Evolutionary conservation across 257 asterid species (phyloP).

Genomic region (Voacanga thouarsii): DNA sequence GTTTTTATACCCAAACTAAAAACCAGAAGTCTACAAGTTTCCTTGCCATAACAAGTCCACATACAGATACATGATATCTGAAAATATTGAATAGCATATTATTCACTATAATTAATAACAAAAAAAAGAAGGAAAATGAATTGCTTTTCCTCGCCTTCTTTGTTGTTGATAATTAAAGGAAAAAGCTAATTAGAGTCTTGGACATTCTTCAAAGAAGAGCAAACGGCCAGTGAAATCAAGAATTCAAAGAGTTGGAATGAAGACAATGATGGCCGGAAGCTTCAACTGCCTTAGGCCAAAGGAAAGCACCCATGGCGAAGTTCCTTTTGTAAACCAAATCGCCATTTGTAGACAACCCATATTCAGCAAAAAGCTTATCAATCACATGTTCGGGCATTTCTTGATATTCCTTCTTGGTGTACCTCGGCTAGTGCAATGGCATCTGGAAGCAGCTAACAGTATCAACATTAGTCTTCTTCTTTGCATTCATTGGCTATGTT

Average conservation of each 20-base stretch:
- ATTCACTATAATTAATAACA: no score
- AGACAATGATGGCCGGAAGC: background rate
- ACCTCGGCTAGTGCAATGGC: slow-evolving; percentile 55
- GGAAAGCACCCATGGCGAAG: slow-evolving; percentile 51
- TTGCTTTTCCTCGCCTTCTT: no score
- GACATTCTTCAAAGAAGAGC: background rate
- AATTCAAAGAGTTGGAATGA: background rate
- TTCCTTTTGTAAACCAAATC: slow-evolving; percentile 38
- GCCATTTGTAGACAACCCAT: slow-evolving; percentile 44
- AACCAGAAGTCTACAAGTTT: no score
- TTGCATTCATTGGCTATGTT: slow-evolving; percentile 24
- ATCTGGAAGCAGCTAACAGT: slow-evolving; percentile 27
- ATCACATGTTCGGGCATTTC: slow-evolving; percentile 52
- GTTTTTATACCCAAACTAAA: no score
- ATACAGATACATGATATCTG: no score
- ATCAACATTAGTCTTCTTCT: background rate
- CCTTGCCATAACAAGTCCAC: no score
- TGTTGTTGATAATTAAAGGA: no score
- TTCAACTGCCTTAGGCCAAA: slow-evolving; percentile 33
- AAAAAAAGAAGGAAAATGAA: no score
- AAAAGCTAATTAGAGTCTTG: no score
- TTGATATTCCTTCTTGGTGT: slow-evolving; percentile 42
- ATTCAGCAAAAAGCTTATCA: slow-evolving; percentile 45
- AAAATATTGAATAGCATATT: no score
- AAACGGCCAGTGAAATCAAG: background rate